phyloP scores from a whole-genome alignment of 148 eudicot species.

The Fallopia convolvulus region DNA sequence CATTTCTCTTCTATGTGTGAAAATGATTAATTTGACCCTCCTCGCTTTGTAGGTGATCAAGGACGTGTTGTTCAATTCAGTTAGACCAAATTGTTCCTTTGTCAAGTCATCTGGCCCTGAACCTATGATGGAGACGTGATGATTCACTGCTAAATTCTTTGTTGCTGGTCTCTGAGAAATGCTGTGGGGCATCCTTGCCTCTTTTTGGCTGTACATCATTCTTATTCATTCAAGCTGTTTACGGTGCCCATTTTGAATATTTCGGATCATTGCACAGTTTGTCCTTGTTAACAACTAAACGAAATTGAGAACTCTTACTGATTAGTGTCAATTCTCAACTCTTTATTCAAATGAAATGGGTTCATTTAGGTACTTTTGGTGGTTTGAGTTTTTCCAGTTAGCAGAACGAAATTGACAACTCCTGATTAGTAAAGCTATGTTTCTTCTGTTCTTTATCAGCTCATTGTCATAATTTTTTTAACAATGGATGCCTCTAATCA shows the following conservation, averaged over 20 bases:
- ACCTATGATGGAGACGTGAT: constrained; percentile 85
- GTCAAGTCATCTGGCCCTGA: constrained; percentile 72
- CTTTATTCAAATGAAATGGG: background rate
- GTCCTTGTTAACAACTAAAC: background rate
- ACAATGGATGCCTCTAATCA: background rate
- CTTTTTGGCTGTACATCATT: background rate
- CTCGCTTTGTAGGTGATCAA: constrained; percentile 56
- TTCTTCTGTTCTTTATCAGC: no score
- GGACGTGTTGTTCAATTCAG: constrained; percentile 82
- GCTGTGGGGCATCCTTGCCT: background rate
- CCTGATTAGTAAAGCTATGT: no score
- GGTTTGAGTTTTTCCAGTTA: no score
- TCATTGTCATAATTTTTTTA: no score
- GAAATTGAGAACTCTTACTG: background rate
- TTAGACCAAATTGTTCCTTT: constrained; percentile 40
- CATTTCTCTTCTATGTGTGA: background rate
- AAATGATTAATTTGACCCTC: background rate
- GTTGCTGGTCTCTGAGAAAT: background rate
- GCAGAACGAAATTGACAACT: no score
- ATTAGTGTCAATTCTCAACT: background rate
- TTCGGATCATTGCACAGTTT: background rate
- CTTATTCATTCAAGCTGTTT: background rate
- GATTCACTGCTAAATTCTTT: background rate
- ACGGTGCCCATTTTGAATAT: background rate
- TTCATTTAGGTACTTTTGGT: background rate